Evolutionary conservation across 2,329 filamentous ascomycete species (phyloP).

Genomic region (Ophiostoma piceae): DNA sequence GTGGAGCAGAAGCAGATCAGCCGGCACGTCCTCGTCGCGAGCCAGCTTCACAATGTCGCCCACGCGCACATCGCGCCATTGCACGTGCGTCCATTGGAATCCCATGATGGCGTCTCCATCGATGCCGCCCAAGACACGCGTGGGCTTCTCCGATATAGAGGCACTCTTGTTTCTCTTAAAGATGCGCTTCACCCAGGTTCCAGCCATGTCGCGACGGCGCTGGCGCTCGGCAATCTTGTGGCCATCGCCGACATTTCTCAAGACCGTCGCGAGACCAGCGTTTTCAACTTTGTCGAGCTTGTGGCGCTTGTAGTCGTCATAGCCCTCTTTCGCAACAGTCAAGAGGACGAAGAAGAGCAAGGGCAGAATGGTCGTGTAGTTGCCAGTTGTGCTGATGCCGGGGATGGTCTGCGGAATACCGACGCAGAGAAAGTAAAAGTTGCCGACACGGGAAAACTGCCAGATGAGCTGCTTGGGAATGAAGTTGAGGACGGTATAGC

Average conservation of each 20-base stretch:
- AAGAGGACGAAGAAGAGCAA: constrained; percentile 70
- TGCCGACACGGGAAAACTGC: constrained; percentile 79
- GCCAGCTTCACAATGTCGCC: constrained; percentile 46
- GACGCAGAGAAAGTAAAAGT: constrained; percentile 82
- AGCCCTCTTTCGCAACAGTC: constrained; percentile 80
- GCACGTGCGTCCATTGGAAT: constrained; percentile 43
- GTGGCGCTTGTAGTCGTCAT: constrained; percentile 76
- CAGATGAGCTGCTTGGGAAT: constrained; percentile 78
- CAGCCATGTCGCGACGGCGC: not conserved
- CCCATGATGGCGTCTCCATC: constrained; percentile 14
- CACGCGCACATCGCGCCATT: constrained; percentile 46
- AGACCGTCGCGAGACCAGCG: constrained; percentile 44
- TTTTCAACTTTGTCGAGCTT: constrained; percentile 80
- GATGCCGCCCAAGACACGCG: constrained; percentile 13
- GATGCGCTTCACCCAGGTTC: not conserved
- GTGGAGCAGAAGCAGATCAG: constrained; percentile 74
- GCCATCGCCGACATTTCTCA: constrained; percentile 32
- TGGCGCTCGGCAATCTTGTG: not conserved
- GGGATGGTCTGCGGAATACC: constrained; percentile 80
- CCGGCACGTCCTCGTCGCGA: constrained; percentile 74
- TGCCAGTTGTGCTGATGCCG: constrained; percentile 69
- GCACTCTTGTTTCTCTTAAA: not conserved
- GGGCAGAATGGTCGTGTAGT: constrained; percentile 67
- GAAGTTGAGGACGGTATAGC: constrained; percentile 81
- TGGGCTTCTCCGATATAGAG: not conserved